Evolutionary conservation across 805 yeast species (phyloP).

Genomic region (Sugiyamaella qingdaonensis): DNA sequence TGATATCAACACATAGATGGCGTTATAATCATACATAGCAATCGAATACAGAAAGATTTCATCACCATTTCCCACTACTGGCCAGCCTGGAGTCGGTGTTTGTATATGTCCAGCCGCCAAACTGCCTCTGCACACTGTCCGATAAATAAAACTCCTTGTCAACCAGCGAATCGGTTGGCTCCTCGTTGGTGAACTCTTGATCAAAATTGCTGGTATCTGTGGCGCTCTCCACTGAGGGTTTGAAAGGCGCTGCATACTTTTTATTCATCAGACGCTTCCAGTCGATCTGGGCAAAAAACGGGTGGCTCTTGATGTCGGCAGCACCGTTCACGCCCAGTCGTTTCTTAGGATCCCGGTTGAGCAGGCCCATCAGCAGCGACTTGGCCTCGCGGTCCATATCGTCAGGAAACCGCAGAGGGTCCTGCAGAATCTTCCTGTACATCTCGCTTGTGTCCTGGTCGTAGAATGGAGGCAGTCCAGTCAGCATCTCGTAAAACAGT

Average conservation of each 20-base stretch:
- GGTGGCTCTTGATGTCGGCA: conserved; percentile 74
- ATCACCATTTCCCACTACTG: conserved; percentile 30
- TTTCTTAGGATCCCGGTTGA: conserved; percentile 79
- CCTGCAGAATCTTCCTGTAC: conserved; percentile 90
- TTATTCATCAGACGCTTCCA: conserved; percentile 81
- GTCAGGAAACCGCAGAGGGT: conserved; percentile 83
- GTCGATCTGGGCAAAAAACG: conserved; percentile 83
- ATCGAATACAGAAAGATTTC: not conserved
- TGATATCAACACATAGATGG: too few relatives aligned
- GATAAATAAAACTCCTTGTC: conserved; percentile 72
- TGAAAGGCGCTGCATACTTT: conserved; percentile 91
- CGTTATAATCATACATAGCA: too few relatives aligned
- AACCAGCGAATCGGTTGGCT: conserved; percentile 92
- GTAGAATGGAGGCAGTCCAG: conserved; percentile 95
- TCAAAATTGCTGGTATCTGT: conserved; percentile 93
- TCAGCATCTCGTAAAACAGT: conserved; percentile 88
- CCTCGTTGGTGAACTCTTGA: conserved; percentile 78
- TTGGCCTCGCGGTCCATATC: conserved; percentile 84
- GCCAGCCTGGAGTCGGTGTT: conserved; percentile 31
- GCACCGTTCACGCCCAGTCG: conserved; percentile 81
- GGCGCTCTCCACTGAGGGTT: conserved; percentile 82
- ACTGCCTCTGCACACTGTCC: conserved; percentile 94
- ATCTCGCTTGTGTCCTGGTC: conserved; percentile 89
- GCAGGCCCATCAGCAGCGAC: conserved; percentile 66
- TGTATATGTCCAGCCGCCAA: conserved; percentile 96